These are phyloP conservation scores for Paramecium sonneborni DNA, from an alignment of 73 alveolate species.

Conservation along the genomic window DNA sequence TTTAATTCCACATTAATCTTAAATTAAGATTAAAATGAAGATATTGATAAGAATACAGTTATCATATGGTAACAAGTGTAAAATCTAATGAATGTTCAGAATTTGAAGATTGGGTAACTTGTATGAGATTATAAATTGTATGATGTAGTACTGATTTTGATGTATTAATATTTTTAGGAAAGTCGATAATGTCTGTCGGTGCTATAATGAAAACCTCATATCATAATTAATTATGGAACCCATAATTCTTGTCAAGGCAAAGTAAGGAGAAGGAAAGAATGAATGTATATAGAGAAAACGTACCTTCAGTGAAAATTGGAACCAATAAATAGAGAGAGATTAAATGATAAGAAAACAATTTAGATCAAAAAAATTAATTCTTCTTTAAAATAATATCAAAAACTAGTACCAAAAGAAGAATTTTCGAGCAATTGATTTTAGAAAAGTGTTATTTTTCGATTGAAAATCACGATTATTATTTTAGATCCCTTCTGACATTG, in stretches of 20 bases:
- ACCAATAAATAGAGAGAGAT: neutral
- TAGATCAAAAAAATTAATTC: neutral
- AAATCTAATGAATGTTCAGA: neutral
- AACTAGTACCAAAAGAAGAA: neutral
- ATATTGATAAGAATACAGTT: neutral
- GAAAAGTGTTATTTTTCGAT: too few species aligned
- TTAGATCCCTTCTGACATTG: too few species aligned
- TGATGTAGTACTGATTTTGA: constrained; percentile 60
- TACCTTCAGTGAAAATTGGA: neutral
- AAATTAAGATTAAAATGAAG: neutral
- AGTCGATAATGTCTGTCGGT: neutral
- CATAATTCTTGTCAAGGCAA: neutral
- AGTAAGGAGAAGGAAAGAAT: neutral
- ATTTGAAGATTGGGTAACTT: neutral
- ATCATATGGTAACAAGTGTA: neutral
- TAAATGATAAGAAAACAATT: neutral
- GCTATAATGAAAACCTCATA: constrained; percentile 18
- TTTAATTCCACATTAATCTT: neutral
- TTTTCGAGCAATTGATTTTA: too few species aligned
- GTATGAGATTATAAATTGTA: constrained; percentile 41
- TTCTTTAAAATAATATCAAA: neutral
- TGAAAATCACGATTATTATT: too few species aligned
- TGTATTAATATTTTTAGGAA: neutral
- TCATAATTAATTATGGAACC: neutral
- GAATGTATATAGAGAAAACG: neutral